Evolutionary conservation across 139 green algal genomes (phyloP), one percentile per base, ranked within the genome.

Genomic region (Micromonas pusilla): DNA sequence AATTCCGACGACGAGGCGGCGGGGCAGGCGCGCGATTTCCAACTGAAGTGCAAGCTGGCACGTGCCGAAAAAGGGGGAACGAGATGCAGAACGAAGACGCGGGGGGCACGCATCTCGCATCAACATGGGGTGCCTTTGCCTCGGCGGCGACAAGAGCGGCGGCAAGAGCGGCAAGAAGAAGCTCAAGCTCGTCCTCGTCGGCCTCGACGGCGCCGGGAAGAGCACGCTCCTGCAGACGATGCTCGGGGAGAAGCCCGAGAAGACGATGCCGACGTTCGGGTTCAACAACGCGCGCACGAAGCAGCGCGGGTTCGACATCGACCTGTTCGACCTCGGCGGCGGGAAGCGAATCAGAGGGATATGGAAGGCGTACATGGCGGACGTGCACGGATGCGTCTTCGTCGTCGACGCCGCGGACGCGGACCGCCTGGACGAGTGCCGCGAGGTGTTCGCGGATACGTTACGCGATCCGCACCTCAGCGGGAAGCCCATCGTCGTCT

Each of bases 261-360:
- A 85, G 1, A 78, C 80, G 36, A 37, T 68, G 0, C 86, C 86
- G 2, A 90, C 83, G 3, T 86, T 86, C 37, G 86, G 86, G 5
- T 90, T 90, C 70, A 70, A 70, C 52, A 83, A 65, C 30, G 76
- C 76, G 52, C 68, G 31, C 25, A 19, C 67, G 13, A 64, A 28
- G 2, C n/a, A 62, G 5, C 2, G 31, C 20, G 0, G 34, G 36
- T 86, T 80, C 53, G 82, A 76, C 34, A 34, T 85, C 13, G 79
- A 86, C 34, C 66, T 88, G 1, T 90, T 85, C 72, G 86, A 90
- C 67, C 70, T 90, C 0, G 86, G 86, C 1, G 86, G 86, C 5
- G 75, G 84, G 1, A 83, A 85, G 37, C 79, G 36, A 38, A 87
- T 90, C 23, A 78, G 86, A 1, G 67, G 79, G n/a, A 86, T 88